These are phyloP conservation scores for Microsporum canis DNA, from an alignment of 2,329 filamentous ascomycete species.

Conservation along the genomic window DNA sequence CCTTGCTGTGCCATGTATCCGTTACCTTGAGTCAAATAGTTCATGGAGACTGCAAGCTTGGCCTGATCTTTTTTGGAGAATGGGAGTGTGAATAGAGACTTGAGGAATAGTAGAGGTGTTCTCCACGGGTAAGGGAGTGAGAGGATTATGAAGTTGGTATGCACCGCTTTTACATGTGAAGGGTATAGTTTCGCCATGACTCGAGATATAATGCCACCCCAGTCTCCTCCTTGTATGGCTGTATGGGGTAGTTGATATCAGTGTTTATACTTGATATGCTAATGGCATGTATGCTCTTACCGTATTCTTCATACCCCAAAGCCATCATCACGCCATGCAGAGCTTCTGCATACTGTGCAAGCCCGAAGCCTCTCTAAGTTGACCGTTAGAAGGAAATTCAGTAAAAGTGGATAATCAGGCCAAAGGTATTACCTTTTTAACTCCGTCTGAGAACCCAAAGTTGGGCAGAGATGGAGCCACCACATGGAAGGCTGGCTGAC, in stretches of 20 bases:
- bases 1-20: constrained; percentile 48
- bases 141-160: constrained; percentile 48
- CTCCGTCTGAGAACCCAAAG: constrained; percentile 43
- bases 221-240: constrained; percentile 55
- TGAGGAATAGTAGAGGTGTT: constrained; percentile 44
- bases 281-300: constrained; percentile 15
- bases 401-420: not conserved
- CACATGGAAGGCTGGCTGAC: constrained; percentile 40
- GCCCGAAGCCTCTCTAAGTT: constrained; percentile 39
- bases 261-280: not conserved
- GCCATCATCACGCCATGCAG: constrained; percentile 57
- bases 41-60: constrained; percentile 16
- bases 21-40: constrained; percentile 15
- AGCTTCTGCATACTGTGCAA: constrained; percentile 52
- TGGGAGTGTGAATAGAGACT: constrained; percentile 21
- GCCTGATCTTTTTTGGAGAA: constrained; percentile 21
- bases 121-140: constrained; percentile 39
- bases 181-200: constrained; percentile 51
- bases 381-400: not conserved
- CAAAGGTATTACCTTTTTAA: constrained; percentile 20
- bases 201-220: constrained; percentile 55
- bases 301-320: constrained; percentile 54
- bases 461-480: constrained; percentile 46
- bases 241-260: not conserved
- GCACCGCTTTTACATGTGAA: constrained; percentile 45